Conservation (phyloP, 2,329 filamentous ascomycete genomes). For the Pestalotiopsis fici region DNA sequence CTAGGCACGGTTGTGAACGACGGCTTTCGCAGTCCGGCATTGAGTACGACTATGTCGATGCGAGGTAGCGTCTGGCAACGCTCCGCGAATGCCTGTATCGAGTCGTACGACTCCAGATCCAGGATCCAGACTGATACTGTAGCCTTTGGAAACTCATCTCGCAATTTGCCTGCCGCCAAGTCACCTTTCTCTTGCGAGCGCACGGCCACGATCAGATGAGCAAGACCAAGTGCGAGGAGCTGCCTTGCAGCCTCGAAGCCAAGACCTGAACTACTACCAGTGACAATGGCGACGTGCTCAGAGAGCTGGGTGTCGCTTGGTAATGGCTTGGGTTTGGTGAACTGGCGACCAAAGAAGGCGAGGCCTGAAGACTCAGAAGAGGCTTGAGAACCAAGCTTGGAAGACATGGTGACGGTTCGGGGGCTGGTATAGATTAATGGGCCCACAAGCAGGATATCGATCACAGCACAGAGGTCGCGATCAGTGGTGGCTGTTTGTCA, state of each 20-base stretch:
- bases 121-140: slow-evolving; percentile 36
- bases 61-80: slow-evolving; percentile 31
- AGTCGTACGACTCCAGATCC: slow-evolving; percentile 47
- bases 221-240: slow-evolving; percentile 37
- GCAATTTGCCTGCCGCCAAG: slow-evolving; percentile 35
- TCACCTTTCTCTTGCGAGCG: slow-evolving; percentile 44
- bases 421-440: too few relatives aligned
- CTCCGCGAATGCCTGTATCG: slow-evolving; percentile 40
- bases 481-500: too few relatives aligned
- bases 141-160: slow-evolving; percentile 20
- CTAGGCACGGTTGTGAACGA: background rate
- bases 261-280: too few relatives aligned
- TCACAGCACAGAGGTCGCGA: too few relatives aligned
- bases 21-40: slow-evolving; percentile 29
- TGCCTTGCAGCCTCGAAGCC: too few relatives aligned
- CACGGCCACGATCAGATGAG: slow-evolving; percentile 47
- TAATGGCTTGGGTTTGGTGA: background rate
- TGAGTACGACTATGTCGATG: slow-evolving; percentile 46
- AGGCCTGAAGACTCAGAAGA: background rate
- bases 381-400: background rate
- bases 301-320: slow-evolving; percentile 5
- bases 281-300: too few relatives aligned
- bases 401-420: background rate
- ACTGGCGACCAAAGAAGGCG: background rate
- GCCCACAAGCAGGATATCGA: too few relatives aligned